Evolutionary conservation across 352 stramenopile species (phyloP).

Genomic region (Phytophthora capsici): DNA sequence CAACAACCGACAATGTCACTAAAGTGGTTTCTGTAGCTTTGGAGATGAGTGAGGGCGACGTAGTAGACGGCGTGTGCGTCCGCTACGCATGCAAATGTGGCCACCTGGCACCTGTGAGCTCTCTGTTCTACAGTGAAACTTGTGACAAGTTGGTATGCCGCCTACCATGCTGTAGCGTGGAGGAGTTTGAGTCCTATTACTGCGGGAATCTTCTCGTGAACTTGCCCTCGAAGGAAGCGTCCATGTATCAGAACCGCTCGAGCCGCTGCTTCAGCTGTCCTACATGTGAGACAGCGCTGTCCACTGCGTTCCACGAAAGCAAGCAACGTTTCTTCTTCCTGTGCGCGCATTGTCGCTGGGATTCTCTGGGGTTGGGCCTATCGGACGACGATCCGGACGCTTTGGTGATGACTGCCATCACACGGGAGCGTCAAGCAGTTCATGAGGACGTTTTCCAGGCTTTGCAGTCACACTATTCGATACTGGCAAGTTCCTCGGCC

Average conservation of each 20-base stretch:
- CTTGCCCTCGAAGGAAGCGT: conserved; percentile 87
- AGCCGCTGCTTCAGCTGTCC: conserved; percentile 85
- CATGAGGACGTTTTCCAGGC: conserved; percentile 83
- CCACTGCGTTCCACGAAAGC: conserved; percentile 70
- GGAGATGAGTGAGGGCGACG: conserved; percentile 15
- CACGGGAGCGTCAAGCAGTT: conserved; percentile 69
- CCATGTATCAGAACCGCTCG: conserved; percentile 89
- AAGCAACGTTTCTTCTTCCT: conserved; percentile 78
- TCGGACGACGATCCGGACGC: conserved; percentile 83
- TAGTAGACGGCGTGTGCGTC: conserved; percentile 49
- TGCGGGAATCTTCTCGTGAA: conserved; percentile 87
- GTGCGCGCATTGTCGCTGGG: conserved; percentile 87
- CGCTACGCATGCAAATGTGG: conserved; percentile 83
- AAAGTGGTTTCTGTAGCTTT: neutral
- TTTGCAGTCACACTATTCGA: conserved; percentile 65
- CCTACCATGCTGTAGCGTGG: conserved; percentile 66
- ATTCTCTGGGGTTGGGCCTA: conserved; percentile 72
- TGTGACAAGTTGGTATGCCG: conserved; percentile 82
- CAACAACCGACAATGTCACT: conserved; percentile 19
- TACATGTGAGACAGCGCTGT: conserved; percentile 64
- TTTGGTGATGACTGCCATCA: conserved; percentile 82
- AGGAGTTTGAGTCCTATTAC: conserved; percentile 92
- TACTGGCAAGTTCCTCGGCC: conserved; percentile 13
- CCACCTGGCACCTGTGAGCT: conserved; percentile 55
- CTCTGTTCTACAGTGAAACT: conserved; percentile 81